Conservation (phyloP, 2,329 filamentous ascomycete genomes). For the Trichoderma lentiforme region DNA sequence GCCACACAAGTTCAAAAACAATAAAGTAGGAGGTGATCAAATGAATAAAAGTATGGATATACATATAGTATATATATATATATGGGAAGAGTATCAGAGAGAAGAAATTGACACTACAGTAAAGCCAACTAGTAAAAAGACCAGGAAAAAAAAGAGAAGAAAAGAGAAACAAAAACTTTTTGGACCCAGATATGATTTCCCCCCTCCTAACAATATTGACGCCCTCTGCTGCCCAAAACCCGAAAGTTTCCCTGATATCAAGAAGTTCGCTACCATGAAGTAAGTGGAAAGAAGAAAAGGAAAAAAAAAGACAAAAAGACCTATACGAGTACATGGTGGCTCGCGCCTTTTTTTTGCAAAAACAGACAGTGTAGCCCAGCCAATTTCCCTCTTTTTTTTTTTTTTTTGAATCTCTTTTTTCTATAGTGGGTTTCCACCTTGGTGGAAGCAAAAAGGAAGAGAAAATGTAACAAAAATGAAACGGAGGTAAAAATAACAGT, state of each 20-base stretch:
- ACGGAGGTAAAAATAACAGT: not conserved
- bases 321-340: slow-evolving; percentile 13
- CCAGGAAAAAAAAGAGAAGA: slow-evolving; percentile 11
- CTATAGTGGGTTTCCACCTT: not conserved
- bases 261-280: not conserved
- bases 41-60: not conserved
- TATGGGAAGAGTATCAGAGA: not conserved
- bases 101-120: not conserved
- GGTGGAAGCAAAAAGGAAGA: not conserved
- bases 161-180: slow-evolving; percentile 28
- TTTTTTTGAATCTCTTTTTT: not conserved
- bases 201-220: slow-evolving; percentile 25
- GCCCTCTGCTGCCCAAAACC: slow-evolving; percentile 29
- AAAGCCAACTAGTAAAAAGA: not conserved
- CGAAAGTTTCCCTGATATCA: slow-evolving; percentile 14
- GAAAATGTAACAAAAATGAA: not conserved
- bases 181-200: slow-evolving; percentile 6
- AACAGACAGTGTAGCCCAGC: slow-evolving; percentile 5
- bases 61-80: slow-evolving; percentile 9
- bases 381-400: not conserved
- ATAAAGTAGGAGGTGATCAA: not conserved
- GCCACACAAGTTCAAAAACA: not conserved
- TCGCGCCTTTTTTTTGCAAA: slow-evolving; percentile 12
- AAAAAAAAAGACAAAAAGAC: not conserved
- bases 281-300: not conserved